phyloP scores from a whole-genome alignment of 1,139 yeast species.

The Nakaseomyces uthaithaninus region DNA sequence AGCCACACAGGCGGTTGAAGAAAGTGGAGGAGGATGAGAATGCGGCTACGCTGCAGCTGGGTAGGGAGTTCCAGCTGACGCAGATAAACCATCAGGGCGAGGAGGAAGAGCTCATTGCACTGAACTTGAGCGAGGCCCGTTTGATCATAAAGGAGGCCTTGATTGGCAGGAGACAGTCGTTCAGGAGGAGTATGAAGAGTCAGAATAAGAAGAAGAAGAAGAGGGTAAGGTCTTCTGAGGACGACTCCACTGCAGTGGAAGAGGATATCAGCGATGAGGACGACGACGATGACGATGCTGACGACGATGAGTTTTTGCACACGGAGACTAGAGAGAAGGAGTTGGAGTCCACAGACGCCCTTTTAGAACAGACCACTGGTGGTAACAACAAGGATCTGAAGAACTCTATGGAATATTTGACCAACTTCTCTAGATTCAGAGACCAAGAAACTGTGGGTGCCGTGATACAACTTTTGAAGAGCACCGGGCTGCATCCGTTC shows the following conservation, averaged over 20 bases:
- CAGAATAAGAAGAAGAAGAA: slow-evolving; percentile 36
- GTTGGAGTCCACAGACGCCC: slow-evolving; percentile 29
- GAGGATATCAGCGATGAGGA: slow-evolving; percentile 23
- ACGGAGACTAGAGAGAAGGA: slow-evolving; percentile 33
- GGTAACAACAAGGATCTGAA: slow-evolving; percentile 70
- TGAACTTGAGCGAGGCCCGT: slow-evolving; percentile 84
- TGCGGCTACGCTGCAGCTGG: slow-evolving; percentile 76
- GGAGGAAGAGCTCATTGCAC: slow-evolving; percentile 67
- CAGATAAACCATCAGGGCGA: slow-evolving; percentile 79
- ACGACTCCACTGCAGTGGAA: slow-evolving; percentile 11
- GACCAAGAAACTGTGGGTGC: slow-evolving; percentile 91
- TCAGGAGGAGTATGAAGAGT: slow-evolving; percentile 33
- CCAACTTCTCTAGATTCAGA: slow-evolving; percentile 81
- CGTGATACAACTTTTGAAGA: slow-evolving; percentile 75
- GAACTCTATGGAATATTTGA: slow-evolving; percentile 81
- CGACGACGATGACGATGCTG: slow-evolving; percentile 33
- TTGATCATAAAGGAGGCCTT: slow-evolving; percentile 84
- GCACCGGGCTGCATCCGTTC: slow-evolving; percentile 83
- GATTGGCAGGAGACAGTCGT: slow-evolving; percentile 60
- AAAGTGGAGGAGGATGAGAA: slow-evolving; percentile 79
- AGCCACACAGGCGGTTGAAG: slow-evolving; percentile 65
- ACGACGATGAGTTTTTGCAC: slow-evolving; percentile 30
- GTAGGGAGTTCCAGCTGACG: slow-evolving; percentile 80
- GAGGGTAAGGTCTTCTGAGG: slow-evolving; percentile 21
- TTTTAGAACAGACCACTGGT: slow-evolving; percentile 38